Conservation (phyloP, 2,329 filamentous ascomycete species). For the Alternaria sp. region DNA sequence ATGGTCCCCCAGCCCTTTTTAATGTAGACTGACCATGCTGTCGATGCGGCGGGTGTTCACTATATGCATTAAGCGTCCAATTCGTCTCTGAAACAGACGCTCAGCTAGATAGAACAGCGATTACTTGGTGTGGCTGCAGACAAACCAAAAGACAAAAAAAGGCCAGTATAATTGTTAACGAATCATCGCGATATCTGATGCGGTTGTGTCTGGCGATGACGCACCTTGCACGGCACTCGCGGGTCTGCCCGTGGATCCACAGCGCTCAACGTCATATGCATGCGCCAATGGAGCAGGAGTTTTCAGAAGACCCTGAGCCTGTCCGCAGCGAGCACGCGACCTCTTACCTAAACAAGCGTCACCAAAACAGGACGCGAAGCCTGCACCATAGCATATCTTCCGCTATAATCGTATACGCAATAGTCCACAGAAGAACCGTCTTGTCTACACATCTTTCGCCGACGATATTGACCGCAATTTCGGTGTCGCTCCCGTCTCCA, state of each 20-base stretch:
- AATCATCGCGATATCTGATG: neutral
- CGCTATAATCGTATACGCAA: neutral
- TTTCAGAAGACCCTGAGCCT: neutral
- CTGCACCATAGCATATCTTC: neutral
- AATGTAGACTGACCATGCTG: fast-evolving
- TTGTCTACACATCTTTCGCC: neutral
- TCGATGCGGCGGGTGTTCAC: neutral
- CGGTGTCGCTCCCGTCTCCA: neutral
- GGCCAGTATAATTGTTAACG: neutral
- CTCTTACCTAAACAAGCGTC: neutral
- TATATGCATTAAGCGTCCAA: too few species aligned
- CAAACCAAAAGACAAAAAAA: neutral
- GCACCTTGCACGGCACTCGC: conserved; percentile 4
- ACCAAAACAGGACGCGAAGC: neutral
- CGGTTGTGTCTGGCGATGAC: neutral
- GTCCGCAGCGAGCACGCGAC: neutral
- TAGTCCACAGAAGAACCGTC: neutral
- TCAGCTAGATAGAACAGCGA: neutral
- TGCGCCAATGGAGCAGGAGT: neutral
- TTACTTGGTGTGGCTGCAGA: neutral
- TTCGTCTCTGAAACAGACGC: too few species aligned
- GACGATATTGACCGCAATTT: neutral
- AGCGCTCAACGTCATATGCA: conserved; percentile 5
- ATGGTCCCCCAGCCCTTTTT: neutral
- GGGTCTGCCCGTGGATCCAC: neutral